Evolutionary conservation across 441 rosid species (phyloP), one percentile per base, ranked within the genome.

Genomic region (Syzygium syzygioides): DNA sequence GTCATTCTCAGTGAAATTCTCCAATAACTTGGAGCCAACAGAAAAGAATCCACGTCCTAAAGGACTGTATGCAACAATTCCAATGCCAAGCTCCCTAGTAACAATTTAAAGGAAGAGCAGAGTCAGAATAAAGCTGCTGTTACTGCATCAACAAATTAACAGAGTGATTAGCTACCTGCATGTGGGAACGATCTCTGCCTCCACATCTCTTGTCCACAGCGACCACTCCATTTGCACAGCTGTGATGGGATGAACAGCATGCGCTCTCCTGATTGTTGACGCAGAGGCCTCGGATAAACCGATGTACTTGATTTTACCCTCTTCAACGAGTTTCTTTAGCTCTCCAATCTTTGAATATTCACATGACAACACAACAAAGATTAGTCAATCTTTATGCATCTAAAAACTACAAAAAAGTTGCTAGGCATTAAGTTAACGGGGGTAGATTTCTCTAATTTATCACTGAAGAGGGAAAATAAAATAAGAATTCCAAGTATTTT

Each of bases 161-260:
- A n/a, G n/a, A n/a, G n/a, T n/a, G n/a, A n/a, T n/a, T n/a, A n/a
- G n/a, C n/a, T n/a, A n/a, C n/a, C n/a, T n/a, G n/a, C n/a, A n/a
- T n/a, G n/a, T n/a, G n/a, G n/a, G 55, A 34, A 85, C 3, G 9
- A 85, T 85, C 17, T 85, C 60, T 20, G 55, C 59, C 26, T 85
- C 86, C 84, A 32, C 84, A 66, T 87, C 84, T 62, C 88, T 48
- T 45, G 88, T 15, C 88, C 88, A 87, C 45, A 87, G 68, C 41
- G 88, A 87, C 88, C 87, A 86, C 87, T 86, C 87, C 87, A 86
- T 57, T 45, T 86, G 87, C 52, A 57, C 62, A 0, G 87, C 87
- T 41, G 87, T 55, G 83, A 76, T 37, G 52, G 83, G 83, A 76
- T 76, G 83, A 37, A 76, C 83, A 76, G 83, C 83, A 23, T 86